phyloP scores from a whole-genome alignment of 345 rosid genomes.

The Lagerstroemia speciosa region DNA sequence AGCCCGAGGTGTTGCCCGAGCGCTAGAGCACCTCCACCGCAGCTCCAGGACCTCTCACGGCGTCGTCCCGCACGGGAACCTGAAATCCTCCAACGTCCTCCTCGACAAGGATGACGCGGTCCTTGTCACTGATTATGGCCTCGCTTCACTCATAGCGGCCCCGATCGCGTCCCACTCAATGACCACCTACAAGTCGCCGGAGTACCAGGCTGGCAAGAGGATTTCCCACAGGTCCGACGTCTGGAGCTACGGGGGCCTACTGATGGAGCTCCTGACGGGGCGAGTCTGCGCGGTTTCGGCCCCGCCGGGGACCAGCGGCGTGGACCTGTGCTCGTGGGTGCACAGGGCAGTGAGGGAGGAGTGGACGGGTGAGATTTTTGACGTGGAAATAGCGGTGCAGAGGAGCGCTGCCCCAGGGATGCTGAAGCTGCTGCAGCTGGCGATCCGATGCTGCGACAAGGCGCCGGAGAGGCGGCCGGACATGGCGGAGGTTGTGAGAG shows the following conservation, averaged over 20 bases:
- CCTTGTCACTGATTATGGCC: constrained; percentile 42
- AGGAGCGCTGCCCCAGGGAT: constrained; percentile 29
- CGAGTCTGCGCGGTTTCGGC: constrained; percentile 27
- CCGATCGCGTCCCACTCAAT: constrained; percentile 34
- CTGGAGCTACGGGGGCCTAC: constrained; percentile 48
- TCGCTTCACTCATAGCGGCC: constrained; percentile 29
- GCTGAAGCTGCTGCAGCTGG: constrained; percentile 38
- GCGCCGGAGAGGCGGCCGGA: constrained; percentile 41
- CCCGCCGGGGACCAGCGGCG: constrained; percentile 36
- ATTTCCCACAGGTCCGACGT: constrained; percentile 37
- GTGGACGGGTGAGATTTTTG: constrained; percentile 56
- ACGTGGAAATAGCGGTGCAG: constrained; percentile 32
- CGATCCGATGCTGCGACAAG: constrained; percentile 37
- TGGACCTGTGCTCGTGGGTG: constrained; percentile 49
- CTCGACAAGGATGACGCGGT: constrained; percentile 25
- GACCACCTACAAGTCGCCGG: constrained; percentile 40
- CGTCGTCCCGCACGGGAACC: constrained; percentile 43
- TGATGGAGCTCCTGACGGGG: constrained; percentile 42
- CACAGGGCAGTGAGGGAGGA: constrained; percentile 52
- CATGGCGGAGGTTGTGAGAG: constrained; percentile 26
- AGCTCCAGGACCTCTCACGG: constrained; percentile 5
- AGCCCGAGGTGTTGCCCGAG: constrained; percentile 38
- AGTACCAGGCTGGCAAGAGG: constrained; percentile 23
- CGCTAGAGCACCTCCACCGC: constrained; percentile 42
- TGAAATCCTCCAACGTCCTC: constrained; percentile 49